These are phyloP conservation scores for Ophiocordyceps australis DNA, from an alignment of 2,329 filamentous ascomycete species.

Conservation along the genomic window DNA sequence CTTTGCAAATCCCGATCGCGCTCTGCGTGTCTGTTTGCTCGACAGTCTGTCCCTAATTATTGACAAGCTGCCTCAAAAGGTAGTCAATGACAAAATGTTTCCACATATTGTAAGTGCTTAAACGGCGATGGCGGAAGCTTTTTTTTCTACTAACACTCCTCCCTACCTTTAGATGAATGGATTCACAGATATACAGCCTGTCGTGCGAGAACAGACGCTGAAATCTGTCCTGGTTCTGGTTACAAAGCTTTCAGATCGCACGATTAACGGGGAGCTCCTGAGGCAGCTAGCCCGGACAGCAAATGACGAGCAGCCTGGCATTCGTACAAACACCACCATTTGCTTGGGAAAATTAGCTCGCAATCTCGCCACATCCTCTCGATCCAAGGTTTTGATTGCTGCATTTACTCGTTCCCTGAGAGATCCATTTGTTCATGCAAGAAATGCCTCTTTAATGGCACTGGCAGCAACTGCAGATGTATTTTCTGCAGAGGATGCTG, in stretches of 20 bases:
- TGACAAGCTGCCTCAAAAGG: slow-evolving; percentile 69
- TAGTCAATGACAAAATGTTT: slow-evolving; percentile 93
- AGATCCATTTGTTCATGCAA: slow-evolving; percentile 87
- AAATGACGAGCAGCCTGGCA: slow-evolving; percentile 93
- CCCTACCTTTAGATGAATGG: slow-evolving; percentile 60
- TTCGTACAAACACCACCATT: slow-evolving; percentile 95
- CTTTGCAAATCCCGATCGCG: slow-evolving; percentile 82
- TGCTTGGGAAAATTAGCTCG: slow-evolving; percentile 93
- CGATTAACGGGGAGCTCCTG: slow-evolving; percentile 83
- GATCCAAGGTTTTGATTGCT: slow-evolving; percentile 80
- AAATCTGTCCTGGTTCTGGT: slow-evolving; percentile 85
- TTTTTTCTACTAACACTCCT: background rate
- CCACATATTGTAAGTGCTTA: slow-evolving; percentile 59
- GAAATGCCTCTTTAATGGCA: slow-evolving; percentile 77
- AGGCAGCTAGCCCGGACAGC: slow-evolving; percentile 87
- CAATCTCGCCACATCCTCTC: slow-evolving; percentile 58
- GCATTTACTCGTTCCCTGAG: slow-evolving; percentile 79
- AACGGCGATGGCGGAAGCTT: too few species aligned
- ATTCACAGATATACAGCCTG: slow-evolving; percentile 78
- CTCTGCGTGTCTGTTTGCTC: slow-evolving; percentile 75
- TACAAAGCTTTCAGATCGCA: slow-evolving; percentile 75
- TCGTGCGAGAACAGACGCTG: slow-evolving; percentile 88
- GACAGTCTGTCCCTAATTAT: slow-evolving; percentile 86
- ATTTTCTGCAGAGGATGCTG: slow-evolving; percentile 82
- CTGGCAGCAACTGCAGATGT: slow-evolving; percentile 70